Evolutionary conservation across 768 basidiomycete genomes (phyloP).

Genomic region (Hygrocybe coccinea): DNA sequence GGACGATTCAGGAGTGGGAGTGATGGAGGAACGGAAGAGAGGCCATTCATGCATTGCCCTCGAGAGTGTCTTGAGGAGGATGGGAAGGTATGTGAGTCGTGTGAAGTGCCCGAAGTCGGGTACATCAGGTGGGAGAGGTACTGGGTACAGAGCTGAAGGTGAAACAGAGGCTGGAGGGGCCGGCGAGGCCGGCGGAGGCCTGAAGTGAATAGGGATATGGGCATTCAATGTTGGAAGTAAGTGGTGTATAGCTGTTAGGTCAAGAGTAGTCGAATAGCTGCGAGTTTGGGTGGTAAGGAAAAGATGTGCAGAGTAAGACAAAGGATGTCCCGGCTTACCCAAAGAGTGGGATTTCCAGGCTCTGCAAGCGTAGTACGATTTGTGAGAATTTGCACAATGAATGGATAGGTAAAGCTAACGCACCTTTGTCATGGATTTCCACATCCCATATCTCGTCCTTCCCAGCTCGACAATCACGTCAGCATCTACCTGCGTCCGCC

Average conservation of each 20-base stretch:
- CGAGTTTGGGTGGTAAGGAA: background rate
- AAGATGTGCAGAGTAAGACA: background rate
- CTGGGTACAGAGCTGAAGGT: constrained; percentile 36
- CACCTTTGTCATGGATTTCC: constrained; percentile 85
- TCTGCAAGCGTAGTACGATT: constrained; percentile 38
- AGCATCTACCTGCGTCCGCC: constrained; percentile 1
- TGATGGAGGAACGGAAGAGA: constrained; percentile 71
- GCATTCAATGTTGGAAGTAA: constrained; percentile 61
- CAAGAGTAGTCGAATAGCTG: constrained; percentile 71
- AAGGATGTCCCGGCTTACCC: constrained; percentile 45
- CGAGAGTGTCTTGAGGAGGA: constrained; percentile 78
- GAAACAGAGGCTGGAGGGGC: constrained; percentile 29
- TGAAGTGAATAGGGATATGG: constrained; percentile 60
- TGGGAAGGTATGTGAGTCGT: constrained; percentile 74
- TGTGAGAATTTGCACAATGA: background rate
- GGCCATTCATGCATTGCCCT: constrained; percentile 83
- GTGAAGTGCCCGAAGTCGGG: constrained; percentile 53
- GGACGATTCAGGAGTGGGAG: constrained; percentile 34
- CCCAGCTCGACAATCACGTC: constrained; percentile 69
- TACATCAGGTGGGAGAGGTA: constrained; percentile 40
- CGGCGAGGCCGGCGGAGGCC: constrained; percentile 22
- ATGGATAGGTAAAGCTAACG: constrained; percentile 9
- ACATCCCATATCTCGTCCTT: constrained; percentile 79
- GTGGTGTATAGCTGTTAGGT: constrained; percentile 64
- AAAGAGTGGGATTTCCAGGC: constrained; percentile 82